A percentile compares a stretch with the other conserved stretches of the same genome.
Conservation (phyloP, 139 green algal genomes). For the Parachlorella kessleri region DNA sequence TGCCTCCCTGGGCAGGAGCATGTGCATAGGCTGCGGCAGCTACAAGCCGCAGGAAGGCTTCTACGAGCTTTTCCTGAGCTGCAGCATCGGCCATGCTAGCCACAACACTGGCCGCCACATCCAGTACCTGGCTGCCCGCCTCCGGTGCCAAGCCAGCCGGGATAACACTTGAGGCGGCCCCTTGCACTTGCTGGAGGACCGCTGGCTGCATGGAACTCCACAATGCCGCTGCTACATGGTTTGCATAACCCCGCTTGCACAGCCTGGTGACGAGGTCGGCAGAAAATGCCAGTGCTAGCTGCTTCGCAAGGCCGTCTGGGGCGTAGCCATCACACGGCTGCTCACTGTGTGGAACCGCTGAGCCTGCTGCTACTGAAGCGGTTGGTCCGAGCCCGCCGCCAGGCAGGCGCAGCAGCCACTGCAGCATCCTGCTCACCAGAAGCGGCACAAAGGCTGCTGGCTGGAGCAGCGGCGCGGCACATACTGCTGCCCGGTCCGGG, state of each 20-base stretch:
- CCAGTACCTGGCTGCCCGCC: background rate
- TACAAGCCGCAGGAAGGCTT: slow-evolving; percentile 1
- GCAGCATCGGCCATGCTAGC: background rate
- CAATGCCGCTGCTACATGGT: background rate
- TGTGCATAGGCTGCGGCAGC: background rate
- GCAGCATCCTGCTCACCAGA: background rate
- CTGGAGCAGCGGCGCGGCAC: background rate
- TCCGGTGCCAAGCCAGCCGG: background rate
- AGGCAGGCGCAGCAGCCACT: background rate
- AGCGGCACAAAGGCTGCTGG: background rate
- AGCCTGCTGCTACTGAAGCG: background rate
- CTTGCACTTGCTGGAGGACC: no score
- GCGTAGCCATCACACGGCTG: no score
- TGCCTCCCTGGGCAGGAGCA: no score
- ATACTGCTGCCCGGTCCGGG: slow-evolving; percentile 36
- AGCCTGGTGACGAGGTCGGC: slow-evolving; percentile 17
- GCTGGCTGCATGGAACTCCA: background rate
- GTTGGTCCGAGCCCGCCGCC: background rate
- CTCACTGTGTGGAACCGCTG: no score
- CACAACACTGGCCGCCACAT: no score
- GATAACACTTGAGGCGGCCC: background rate
- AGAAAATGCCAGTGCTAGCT: slow-evolving; percentile 6
- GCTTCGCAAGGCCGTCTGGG: no score
- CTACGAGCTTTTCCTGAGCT: slow-evolving; percentile 5
- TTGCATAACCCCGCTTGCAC: slow-evolving; percentile 5